Base-by-base conservation (phyloP, 2,329 filamentous ascomycete species). In the Fusarium falciforme region DNA sequence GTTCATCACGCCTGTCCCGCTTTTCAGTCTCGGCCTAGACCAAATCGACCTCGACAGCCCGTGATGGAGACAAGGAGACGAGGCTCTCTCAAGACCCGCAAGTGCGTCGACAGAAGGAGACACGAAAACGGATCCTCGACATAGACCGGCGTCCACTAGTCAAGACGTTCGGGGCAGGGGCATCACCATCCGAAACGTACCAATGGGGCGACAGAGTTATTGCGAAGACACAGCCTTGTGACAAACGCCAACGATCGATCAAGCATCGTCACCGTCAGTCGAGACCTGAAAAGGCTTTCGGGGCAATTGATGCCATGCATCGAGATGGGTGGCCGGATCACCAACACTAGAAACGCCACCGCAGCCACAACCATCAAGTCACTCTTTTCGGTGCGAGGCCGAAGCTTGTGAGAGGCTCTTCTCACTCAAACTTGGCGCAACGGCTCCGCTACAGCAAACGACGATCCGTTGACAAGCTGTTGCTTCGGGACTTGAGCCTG, bases 101-200 rank as follows among this genome's bases (percentile, higher is more conserved):
- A 58, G 36, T 64, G 27, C 27, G n/a, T 57, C 35, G 35, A 57
- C 27, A 58, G 20, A 40, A 55, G 6, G 31, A 60, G 52, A 47
- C 54, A 22, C 44, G 38, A 65, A 64, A 59, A 59, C 54, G 62
- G 62, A 65, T 36, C 52, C 52, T 38, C 42, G 42, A 60, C 47
- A 68, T 44, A 68, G 57, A n/a, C 67, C 44, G 31, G 47, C 54
- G 54, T 33, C 44, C 65, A 57, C 69, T 64, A 55, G 61, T 60
- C 40, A 62, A 66, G 44, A 69, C 71, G 72, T 72, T 70, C 59
- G 40, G 62, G 66, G 61, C 64, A 63, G 64, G 71, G 64, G 31
- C 22, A 17, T 25, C 14, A 22, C 55, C 67, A 71, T 74, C 58
- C 40, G 63, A 72, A 70, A 70, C 71, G 75, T 76, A 67, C 74